Evolutionary conservation across 441 rosid genomes (phyloP).

Genomic region (Gossypium lobatum): DNA sequence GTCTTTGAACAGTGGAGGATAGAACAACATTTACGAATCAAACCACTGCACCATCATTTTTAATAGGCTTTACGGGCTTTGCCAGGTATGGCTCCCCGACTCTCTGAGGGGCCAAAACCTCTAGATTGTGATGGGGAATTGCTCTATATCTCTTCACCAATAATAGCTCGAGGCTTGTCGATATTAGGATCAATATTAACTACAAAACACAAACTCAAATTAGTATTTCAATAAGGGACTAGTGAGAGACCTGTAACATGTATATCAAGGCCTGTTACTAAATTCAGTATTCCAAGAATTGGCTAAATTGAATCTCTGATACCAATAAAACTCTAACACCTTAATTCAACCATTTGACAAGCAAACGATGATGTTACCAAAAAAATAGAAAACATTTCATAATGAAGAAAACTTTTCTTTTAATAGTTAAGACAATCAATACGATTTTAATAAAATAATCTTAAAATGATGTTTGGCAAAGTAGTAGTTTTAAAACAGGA

Average conservation of each 20-base stretch:
- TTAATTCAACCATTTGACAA: not conserved
- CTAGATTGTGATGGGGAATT: not conserved
- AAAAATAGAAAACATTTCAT: not conserved
- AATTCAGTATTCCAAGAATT: no score
- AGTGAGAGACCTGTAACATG: not conserved
- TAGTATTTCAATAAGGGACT: not conserved
- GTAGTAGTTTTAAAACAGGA: not conserved
- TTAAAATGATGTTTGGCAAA: not conserved
- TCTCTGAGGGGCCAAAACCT: not conserved
- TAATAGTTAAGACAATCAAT: not conserved
- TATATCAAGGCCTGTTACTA: not conserved
- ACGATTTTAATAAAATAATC: no score
- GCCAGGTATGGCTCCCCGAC: no score
- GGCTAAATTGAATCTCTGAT: no score
- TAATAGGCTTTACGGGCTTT: no score
- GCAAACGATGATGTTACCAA: not conserved
- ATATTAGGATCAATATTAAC: not conserved
- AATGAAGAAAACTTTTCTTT: no score
- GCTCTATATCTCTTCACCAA: not conserved
- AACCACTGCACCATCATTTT: no score
- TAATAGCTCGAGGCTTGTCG: not conserved
- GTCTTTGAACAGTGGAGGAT: no score
- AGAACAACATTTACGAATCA: no score
- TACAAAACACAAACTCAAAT: not conserved
- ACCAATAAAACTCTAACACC: not conserved